Conservation (phyloP, 2,329 filamentous ascomycete species). For the Stemphylium beticola region DNA sequence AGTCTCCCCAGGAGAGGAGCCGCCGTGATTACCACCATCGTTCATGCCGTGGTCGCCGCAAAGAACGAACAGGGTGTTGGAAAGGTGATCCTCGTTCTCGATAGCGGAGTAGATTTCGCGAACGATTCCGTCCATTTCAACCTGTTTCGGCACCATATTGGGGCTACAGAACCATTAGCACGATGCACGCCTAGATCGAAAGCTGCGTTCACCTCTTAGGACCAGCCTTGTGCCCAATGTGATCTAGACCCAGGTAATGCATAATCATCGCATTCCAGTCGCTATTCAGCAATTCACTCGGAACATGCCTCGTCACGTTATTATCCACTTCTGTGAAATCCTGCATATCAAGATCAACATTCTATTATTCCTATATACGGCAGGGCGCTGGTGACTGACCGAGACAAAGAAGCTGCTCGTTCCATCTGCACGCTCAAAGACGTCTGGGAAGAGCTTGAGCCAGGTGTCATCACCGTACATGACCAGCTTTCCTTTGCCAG, state of each 20-base stretch:
- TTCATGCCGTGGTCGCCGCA: slow-evolving; percentile 99
- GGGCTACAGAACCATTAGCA: slow-evolving; percentile 59
- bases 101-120: slow-evolving; percentile 78
- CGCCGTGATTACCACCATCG: slow-evolving; percentile 94
- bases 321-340: slow-evolving; percentile 98
- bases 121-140: slow-evolving; percentile 89
- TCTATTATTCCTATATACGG: slow-evolving; percentile 44
- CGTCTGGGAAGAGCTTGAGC: slow-evolving; percentile 92
- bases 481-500: slow-evolving; percentile 68
- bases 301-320: slow-evolving; percentile 92
- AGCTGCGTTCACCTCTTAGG: slow-evolving; percentile 70
- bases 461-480: slow-evolving; percentile 99
- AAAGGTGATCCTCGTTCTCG: slow-evolving; percentile 70
- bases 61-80: slow-evolving; percentile 81
- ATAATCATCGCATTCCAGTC: slow-evolving; percentile 96
- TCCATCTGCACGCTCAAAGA: slow-evolving; percentile 86
- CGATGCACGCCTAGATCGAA: neutral
- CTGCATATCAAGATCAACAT: slow-evolving; percentile 55
- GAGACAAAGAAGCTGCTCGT: slow-evolving; percentile 98
- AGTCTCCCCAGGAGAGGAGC: slow-evolving; percentile 91
- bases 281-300: slow-evolving; percentile 71
- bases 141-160: slow-evolving; percentile 91
- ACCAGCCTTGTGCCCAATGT: slow-evolving; percentile 96
- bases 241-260: slow-evolving; percentile 94
- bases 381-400: slow-evolving; percentile 61